Conservation (phyloP, 305 asterid genomes). For the Ajuga reptans region DNA sequence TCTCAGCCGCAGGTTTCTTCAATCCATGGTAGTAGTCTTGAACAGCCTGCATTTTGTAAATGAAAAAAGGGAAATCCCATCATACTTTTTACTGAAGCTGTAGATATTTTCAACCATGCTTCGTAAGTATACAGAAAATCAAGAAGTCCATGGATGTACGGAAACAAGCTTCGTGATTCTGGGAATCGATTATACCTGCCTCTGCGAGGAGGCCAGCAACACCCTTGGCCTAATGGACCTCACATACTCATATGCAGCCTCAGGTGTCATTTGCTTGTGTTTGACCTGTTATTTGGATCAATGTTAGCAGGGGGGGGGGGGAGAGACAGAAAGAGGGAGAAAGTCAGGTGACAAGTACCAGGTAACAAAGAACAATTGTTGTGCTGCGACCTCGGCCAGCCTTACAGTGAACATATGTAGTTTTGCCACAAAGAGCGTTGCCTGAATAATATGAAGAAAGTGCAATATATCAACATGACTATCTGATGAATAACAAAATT, state of each 20-base stretch:
- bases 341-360: slow-evolving; percentile 35
- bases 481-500: background rate
- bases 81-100: background rate
- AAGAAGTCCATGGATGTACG: background rate
- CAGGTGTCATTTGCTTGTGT: slow-evolving; percentile 76
- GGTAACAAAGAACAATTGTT: slow-evolving; percentile 78
- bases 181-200: slow-evolving; percentile 49
- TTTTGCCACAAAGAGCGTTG: slow-evolving; percentile 46
- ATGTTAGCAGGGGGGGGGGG: background rate
- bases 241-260: slow-evolving; percentile 58
- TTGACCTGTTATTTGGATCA: slow-evolving; percentile 41
- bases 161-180: background rate
- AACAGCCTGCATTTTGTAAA: slow-evolving; percentile 52
- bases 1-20: slow-evolving; percentile 27
- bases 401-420: slow-evolving; percentile 80
- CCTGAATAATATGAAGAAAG: slow-evolving; percentile 29
- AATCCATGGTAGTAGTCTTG: slow-evolving; percentile 42
- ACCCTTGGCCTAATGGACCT: slow-evolving; percentile 85
- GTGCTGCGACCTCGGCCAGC: slow-evolving; percentile 96
- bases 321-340: background rate
- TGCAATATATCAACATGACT: background rate
- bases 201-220: slow-evolving; percentile 69
- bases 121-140: background rate
- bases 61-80: background rate
- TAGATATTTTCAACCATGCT: background rate